A percentile compares a stretch with the other conserved stretches of the same genome.
phyloP scores from a whole-genome alignment of 306 rosid genomes.

The Sindora glabra region DNA sequence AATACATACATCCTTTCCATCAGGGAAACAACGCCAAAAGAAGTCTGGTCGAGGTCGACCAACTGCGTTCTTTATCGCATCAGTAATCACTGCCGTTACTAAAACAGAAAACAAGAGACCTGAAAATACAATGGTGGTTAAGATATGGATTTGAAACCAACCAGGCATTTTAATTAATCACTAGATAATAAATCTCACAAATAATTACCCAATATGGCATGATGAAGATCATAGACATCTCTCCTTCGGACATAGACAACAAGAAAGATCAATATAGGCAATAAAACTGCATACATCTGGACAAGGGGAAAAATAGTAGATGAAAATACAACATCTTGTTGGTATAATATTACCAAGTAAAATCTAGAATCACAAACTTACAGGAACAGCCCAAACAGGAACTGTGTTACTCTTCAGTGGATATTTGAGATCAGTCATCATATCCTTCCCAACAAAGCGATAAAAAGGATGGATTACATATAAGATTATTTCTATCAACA shows the following conservation, averaged over 20 bases:
- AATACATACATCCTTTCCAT: conserved; percentile 80
- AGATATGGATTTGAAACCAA: too few relatives aligned
- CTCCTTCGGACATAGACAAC: conserved; percentile 62
- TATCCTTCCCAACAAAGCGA: conserved; percentile 86
- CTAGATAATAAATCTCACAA: background rate
- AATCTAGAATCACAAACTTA: conserved; percentile 31
- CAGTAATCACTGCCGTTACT: conserved; percentile 67
- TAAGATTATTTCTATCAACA: conserved; percentile 29
- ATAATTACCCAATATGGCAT: conserved; percentile 68
- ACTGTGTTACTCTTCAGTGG: conserved; percentile 77
- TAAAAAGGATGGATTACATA: conserved; percentile 58
- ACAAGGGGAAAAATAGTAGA: conserved; percentile 13
- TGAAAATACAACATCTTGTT: conserved; percentile 2
- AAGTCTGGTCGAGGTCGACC: conserved; percentile 96
- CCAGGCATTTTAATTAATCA: background rate
- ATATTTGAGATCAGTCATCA: conserved; percentile 79
- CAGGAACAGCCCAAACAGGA: conserved; percentile 82
- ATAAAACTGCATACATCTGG: conserved; percentile 56
- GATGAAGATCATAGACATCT: conserved; percentile 88
- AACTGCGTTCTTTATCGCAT: conserved; percentile 70
- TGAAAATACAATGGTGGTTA: too few relatives aligned
- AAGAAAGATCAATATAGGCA: conserved; percentile 64
- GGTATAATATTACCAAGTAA: background rate
- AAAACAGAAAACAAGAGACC: conserved; percentile 67
- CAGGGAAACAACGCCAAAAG: conserved; percentile 97